Percentiles rank a stretch among this genome's conserved stretches.
These are phyloP conservation scores for Salix purpurea DNA, from an alignment of 345 rosid genomes.

Conservation along the genomic window DNA sequence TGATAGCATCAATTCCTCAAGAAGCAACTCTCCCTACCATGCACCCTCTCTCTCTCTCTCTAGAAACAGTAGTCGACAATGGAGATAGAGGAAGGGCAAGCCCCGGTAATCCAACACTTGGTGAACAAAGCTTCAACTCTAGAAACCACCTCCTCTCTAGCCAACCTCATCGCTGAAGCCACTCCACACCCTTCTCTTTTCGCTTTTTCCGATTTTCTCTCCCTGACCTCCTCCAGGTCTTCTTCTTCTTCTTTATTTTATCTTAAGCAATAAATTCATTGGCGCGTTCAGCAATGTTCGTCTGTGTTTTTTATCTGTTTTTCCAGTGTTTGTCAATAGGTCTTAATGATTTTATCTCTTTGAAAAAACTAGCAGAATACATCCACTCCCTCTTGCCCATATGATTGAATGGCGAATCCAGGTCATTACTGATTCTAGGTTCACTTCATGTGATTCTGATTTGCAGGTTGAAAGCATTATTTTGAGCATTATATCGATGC, in stretches of 20 bases:
- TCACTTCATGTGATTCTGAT: not conserved
- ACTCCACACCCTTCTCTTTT: slow-evolving; percentile 23
- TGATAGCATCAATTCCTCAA: no score
- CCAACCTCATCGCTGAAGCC: slow-evolving; percentile 5
- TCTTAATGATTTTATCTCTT: no score
- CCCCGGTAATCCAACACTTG: slow-evolving; percentile 23
- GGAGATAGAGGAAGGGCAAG: slow-evolving; percentile 47
- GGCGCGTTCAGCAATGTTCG: not conserved
- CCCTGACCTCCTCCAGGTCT: slow-evolving; percentile 11
- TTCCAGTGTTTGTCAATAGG: no score
- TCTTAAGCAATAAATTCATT: no score
- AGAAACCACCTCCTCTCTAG: slow-evolving; percentile 1
- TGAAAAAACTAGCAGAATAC: no score
- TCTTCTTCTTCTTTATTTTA: not conserved
- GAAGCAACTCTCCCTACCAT: no score
- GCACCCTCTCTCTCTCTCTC: no score
- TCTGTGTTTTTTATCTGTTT: not conserved
- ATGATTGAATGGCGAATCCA: not conserved
- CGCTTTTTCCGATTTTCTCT: slow-evolving; percentile 26
- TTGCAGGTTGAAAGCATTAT: slow-evolving; percentile 80
- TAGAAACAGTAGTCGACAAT: not conserved
- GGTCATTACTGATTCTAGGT: not conserved
- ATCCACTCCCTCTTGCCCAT: not conserved
- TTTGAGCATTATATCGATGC: slow-evolving; percentile 84
- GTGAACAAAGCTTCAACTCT: slow-evolving; percentile 33